phyloP scores from a whole-genome alignment of 352 stramenopile genomes.

The Plasmopara viticola region DNA sequence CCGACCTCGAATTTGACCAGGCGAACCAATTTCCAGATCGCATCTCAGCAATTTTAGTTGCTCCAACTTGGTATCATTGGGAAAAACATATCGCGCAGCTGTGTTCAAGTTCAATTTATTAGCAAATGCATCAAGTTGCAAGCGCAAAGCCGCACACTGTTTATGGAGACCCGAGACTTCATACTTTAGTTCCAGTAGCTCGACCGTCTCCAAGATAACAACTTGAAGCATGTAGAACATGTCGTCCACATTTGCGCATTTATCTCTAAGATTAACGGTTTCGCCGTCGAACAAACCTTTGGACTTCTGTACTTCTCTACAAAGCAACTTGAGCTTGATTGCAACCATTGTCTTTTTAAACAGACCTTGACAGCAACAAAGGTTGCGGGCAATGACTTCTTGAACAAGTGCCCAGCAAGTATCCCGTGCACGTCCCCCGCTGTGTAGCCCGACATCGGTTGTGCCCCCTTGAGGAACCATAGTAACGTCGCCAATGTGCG shows the following conservation, averaged over 20 bases:
- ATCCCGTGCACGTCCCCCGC: conserved; percentile 29
- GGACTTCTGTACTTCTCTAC: conserved; percentile 3
- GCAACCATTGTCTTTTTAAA: conserved; percentile 31
- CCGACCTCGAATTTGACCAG: not conserved
- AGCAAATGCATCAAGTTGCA: conserved; percentile 13
- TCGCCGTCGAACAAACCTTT: conserved; percentile 3
- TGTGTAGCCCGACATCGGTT: conserved; percentile 48
- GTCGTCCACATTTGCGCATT: conserved; percentile 16
- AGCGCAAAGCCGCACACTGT: conserved; percentile 8
- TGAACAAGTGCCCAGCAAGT: conserved; percentile 54
- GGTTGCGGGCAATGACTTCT: conserved; percentile 23
- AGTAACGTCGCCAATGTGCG: not conserved
- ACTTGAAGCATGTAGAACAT: conserved; percentile 27
- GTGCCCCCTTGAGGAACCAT: conserved; percentile 25
- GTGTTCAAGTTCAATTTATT: conserved; percentile 13
- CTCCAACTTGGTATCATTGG: conserved; percentile 3
- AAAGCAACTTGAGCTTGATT: conserved; percentile 24
- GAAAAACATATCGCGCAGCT: conserved; percentile 5
- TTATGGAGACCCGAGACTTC: conserved; percentile 7
- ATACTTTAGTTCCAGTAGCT: conserved; percentile 17
- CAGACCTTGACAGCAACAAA: conserved; percentile 26
- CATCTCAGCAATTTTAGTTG: conserved; percentile 9
- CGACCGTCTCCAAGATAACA: conserved; percentile 8
- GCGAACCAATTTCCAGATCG: conserved; percentile 4
- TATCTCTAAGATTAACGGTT: conserved; percentile 1